These are phyloP conservation scores for Flaveria floridana DNA, from an alignment of 140 eudicot genomes.

Conservation along the genomic window DNA sequence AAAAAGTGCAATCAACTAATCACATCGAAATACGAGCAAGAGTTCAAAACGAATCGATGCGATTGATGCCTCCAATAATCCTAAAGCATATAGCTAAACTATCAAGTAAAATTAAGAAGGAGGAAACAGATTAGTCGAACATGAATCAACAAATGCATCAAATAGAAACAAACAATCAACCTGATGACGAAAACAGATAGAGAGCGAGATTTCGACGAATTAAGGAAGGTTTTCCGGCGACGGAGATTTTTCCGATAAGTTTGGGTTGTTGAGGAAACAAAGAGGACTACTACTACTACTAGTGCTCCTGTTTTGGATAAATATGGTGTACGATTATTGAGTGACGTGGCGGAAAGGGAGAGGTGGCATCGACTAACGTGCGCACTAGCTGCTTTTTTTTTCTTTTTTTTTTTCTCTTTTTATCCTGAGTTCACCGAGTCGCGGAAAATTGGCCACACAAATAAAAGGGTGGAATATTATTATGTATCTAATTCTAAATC, in stretches of 20 bases:
- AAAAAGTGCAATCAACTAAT: neutral
- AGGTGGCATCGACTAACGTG: constrained; percentile 30
- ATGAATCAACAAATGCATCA: constrained; percentile 21
- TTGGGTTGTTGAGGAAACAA: constrained; percentile 27
- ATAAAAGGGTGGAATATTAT: neutral
- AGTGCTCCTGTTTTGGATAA: constrained; percentile 30
- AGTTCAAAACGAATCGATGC: neutral
- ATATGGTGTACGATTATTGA: constrained; percentile 22
- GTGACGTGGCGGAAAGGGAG: constrained; percentile 45
- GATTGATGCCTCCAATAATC: neutral
- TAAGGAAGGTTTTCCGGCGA: constrained; percentile 21
- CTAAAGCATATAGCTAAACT: neutral
- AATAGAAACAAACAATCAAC: constrained; percentile 17
- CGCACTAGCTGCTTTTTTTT: constrained; percentile 15
- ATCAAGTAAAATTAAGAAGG: neutral
- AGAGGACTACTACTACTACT: constrained; percentile 2
- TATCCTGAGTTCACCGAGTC: constrained; percentile 22
- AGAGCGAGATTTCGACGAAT: constrained; percentile 32
- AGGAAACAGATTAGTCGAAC: neutral
- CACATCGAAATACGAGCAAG: neutral
- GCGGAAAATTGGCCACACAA: constrained; percentile 49
- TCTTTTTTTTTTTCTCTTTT: neutral
- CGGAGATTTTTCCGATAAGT: constrained; percentile 21
- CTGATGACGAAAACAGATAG: constrained; percentile 17
- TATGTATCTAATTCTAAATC: neutral